Percentiles rank a stretch among this genome's conserved stretches.
phyloP scores from a whole-genome alignment of 129 eudicot species.

The Helianthus annuus region HanXRQr2.0-SUNRISE NC_035434.2:7885925-7886424 shows the following conservation, averaged over 20 bases:
- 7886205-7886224: background rate
- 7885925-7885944: constrained; percentile 89
- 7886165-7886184: background rate
- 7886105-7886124: background rate
- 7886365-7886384: constrained; percentile 1
- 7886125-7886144: background rate
- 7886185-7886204: background rate
- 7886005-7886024: constrained; percentile 7
- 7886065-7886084: background rate
- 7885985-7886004: background rate
- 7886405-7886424: constrained; percentile 3
- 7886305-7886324: background rate
- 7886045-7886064: background rate
- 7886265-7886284: background rate
- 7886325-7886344: background rate
- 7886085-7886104: background rate
- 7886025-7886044: background rate
- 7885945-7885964: background rate
- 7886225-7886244: background rate
- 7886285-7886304: background rate
- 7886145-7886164: background rate
- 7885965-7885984: background rate
- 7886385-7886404: constrained; percentile 1
- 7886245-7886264: background rate
- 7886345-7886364: background rate